phyloP scores from a whole-genome alignment of 75 land plant species.

The Larix kaempferi region DNA sequence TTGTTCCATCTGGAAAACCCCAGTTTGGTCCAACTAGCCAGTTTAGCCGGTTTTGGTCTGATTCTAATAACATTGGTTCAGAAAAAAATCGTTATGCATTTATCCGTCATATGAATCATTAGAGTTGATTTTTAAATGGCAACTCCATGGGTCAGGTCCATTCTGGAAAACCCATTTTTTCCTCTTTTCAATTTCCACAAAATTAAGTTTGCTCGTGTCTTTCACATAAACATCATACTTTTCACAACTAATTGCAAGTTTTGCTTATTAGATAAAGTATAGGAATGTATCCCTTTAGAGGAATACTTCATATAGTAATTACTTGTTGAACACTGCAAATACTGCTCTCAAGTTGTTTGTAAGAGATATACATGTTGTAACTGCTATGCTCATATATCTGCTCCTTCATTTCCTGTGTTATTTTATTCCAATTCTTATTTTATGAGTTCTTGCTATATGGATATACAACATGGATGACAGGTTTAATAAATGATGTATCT shows the following conservation, averaged over 20 bases:
- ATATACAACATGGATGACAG: background rate
- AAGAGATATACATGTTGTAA: background rate
- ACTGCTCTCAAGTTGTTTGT: background rate
- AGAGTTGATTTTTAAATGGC: no score
- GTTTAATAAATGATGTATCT: slow-evolving; percentile 1
- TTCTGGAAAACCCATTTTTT: no score
- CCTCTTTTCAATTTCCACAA: background rate
- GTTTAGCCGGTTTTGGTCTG: no score
- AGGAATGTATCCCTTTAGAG: background rate
- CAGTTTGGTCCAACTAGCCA: no score
- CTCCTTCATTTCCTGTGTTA: background rate
- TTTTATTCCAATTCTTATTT: background rate
- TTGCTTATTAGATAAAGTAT: background rate
- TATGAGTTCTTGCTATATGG: background rate
- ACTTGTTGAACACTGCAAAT: background rate
- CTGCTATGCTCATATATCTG: background rate
- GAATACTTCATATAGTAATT: background rate
- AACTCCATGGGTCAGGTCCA: no score
- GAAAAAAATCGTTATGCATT: no score
- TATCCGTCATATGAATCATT: no score
- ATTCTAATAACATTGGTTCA: no score
- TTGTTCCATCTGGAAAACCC: no score
- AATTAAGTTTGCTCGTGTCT: background rate
- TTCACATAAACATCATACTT: slow-evolving; percentile 2
- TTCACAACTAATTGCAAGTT: background rate